Evolutionary conservation across 352 stramenopile species (phyloP), one percentile per base, ranked within the genome.

Genomic region (Phytophthora cajani): DNA sequence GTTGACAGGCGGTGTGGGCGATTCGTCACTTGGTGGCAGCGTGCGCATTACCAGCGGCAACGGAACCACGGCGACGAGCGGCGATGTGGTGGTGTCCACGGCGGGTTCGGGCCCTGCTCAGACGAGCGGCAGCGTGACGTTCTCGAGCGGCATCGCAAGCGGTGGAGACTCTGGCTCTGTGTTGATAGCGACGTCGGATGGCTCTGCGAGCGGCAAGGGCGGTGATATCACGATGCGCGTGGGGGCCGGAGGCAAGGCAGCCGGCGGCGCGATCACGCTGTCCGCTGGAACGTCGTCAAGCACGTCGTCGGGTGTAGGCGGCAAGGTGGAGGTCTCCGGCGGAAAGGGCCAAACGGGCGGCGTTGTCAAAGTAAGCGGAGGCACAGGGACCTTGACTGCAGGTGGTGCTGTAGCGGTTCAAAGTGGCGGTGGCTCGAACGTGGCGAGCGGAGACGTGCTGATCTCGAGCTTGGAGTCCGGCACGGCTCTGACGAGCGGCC

Each of bases 381-480:
- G 69, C 44, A 4, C 36, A 5, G 54, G 42, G 1, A 19, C 36
- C 10, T 61, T n/a, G 11, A 40, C 25, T 11, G 33, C 30, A 25
- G 67, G 72, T 47, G 72, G 72, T 17, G 32, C 10, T 21, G 68
- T 77, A 32, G 57, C 42, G 4, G 49, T 79, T 54, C 40, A 47
- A 32, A 75, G 72, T 51, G 72, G 72, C 16, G 58, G 47, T 46
- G 72, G 68, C 50, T 32, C 52, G 14, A 54, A 21, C 33, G 33
- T 58, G 46, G 30, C 62, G 16, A 69, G 62, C 33, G 62, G 62
- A n/a, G 46, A 63, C 17, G 62, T 69, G 53, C 2, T 59, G 62
- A 58, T 69, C 33, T 69, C 54, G 30, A 69, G 44, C 19, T 52
- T 38, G 33, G 46, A 49, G 23, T 57, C 62, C 9, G 54, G 54